These are phyloP conservation scores for Jaltomata sinuosa DNA, from an alignment of 257 asterid species.

Conservation along the genomic window DNA sequence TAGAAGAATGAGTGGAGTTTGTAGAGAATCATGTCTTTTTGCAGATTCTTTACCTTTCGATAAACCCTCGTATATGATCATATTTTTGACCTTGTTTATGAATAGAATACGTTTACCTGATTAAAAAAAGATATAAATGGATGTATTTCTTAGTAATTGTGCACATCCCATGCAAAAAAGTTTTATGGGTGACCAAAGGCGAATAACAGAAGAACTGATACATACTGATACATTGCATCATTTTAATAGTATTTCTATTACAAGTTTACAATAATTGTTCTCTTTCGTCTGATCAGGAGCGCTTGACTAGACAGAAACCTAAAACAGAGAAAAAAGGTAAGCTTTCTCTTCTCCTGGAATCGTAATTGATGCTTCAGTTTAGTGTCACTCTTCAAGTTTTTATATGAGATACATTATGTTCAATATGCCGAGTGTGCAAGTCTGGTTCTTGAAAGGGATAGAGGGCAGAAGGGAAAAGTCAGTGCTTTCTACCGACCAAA, in stretches of 20 bases:
- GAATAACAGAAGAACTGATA: background rate
- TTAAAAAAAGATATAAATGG: too few species aligned
- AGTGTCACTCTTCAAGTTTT: background rate
- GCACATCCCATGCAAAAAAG: background rate
- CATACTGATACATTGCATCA: background rate
- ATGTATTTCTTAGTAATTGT: background rate
- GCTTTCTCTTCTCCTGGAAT: constrained; percentile 4
- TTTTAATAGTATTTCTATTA: background rate
- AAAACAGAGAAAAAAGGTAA: constrained; percentile 52
- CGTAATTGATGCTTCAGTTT: background rate
- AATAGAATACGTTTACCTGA: too few species aligned
- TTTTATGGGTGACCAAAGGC: background rate
- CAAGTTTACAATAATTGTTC: background rate
- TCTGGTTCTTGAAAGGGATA: background rate
- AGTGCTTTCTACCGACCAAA: background rate
- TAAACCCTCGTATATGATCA: too few species aligned
- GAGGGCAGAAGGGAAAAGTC: background rate
- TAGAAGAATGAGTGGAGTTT: too few species aligned
- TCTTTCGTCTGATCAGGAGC: constrained; percentile 33
- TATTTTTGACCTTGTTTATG: too few species aligned
- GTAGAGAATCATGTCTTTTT: too few species aligned
- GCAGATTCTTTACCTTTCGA: too few species aligned
- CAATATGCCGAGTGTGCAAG: background rate
- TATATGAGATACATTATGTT: background rate
- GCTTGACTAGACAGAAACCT: constrained; percentile 22